Evolutionary conservation across 148 eudicot species (phyloP).

Genomic region (Chenopodium formosanum): DNA sequence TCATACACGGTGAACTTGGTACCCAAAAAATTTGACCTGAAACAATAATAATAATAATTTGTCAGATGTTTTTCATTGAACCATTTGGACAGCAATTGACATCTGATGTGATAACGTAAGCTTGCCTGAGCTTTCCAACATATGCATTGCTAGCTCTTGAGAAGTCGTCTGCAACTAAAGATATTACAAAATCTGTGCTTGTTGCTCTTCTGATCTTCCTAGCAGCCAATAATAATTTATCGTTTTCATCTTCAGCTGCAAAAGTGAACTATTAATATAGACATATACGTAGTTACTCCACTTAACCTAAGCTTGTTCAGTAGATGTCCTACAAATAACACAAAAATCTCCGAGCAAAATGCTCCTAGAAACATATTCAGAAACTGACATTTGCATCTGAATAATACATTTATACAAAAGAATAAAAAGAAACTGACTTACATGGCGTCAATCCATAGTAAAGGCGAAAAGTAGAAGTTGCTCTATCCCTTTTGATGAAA

Average conservation of each 20-base stretch:
- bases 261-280: neutral
- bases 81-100: neutral
- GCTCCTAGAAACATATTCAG: neutral
- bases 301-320: neutral
- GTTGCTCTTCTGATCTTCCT: conserved; percentile 77
- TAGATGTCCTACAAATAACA: neutral
- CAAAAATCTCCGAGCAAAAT: conserved; percentile 3
- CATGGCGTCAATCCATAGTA: conserved; percentile 80
- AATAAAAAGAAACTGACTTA: conserved; percentile 39
- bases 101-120: conserved; percentile 7
- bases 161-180: conserved; percentile 78
- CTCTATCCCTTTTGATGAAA: conserved; percentile 84
- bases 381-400: neutral
- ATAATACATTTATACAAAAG: too few relatives aligned
- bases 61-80: conserved; percentile 1
- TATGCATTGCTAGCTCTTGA: conserved; percentile 85
- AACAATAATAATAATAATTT: neutral
- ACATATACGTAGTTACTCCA: neutral
- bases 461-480: conserved; percentile 61
- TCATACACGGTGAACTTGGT: conserved; percentile 86
- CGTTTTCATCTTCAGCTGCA: conserved; percentile 77
- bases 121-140: conserved; percentile 81
- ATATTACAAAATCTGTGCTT: conserved; percentile 73
- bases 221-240: conserved; percentile 77
- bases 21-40: conserved; percentile 90